A percentile compares a stretch with the other conserved stretches of the same genome.
Conservation (phyloP, 768 basidiomycete species). For the Mycena alexandri region DNA sequence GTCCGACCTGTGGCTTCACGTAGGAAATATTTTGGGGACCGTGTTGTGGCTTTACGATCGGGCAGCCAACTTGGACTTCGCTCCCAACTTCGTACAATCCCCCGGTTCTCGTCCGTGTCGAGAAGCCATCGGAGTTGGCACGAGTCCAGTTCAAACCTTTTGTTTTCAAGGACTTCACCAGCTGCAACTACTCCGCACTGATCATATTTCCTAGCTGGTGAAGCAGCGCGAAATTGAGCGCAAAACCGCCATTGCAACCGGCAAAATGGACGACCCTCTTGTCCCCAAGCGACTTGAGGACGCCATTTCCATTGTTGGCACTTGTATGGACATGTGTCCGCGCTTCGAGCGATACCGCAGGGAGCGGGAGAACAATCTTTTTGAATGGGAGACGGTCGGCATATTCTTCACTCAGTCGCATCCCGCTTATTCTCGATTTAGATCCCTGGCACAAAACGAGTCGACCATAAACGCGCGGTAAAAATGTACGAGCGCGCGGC, state of each 20-base stretch:
- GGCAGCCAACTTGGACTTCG: too few species aligned
- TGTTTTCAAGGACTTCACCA: too few species aligned
- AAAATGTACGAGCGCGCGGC: constrained; percentile 96
- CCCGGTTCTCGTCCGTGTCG: too few species aligned
- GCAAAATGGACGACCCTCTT: constrained; percentile 89
- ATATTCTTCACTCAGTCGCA: constrained; percentile 47
- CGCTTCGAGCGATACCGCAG: constrained; percentile 92
- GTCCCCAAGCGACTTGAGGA: constrained; percentile 86
- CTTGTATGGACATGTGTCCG: constrained; percentile 95
- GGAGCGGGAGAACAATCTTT: constrained; percentile 89
- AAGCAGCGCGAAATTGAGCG: constrained; percentile 80
- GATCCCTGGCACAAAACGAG: constrained; percentile 86
- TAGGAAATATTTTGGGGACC: too few species aligned
- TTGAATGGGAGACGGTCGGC: constrained; percentile 87
- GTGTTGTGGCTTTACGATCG: too few species aligned
- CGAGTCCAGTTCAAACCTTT: too few species aligned
- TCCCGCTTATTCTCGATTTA: constrained; percentile 55
- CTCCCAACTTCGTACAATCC: too few species aligned
- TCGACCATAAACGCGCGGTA: constrained; percentile 89
- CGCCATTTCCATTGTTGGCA: constrained; percentile 93
- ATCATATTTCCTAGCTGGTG: constrained; percentile 63
- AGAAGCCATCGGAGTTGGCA: too few species aligned
- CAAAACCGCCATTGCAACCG: constrained; percentile 81
- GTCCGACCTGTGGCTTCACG: too few species aligned
- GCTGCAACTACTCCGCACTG: not conserved